phyloP scores from a whole-genome alignment of 176 grass and related monocot species.

The Oryza coarctata region DNA sequence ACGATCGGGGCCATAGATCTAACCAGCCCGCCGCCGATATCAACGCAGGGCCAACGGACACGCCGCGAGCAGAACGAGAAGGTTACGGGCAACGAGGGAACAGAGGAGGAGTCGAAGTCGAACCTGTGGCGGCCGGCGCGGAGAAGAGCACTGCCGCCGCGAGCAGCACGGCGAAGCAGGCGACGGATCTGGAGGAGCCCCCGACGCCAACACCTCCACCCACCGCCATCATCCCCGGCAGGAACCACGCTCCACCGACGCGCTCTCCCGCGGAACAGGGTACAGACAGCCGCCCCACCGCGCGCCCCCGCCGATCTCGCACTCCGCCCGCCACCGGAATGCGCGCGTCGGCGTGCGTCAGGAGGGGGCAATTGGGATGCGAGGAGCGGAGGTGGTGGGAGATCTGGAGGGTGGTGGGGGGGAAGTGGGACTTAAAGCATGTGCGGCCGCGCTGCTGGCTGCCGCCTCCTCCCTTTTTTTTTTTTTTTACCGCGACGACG shows the following conservation, averaged over 20 bases:
- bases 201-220: conserved; percentile 6
- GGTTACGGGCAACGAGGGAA: neutral
- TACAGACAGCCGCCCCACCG: neutral
- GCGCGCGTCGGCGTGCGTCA: conserved; percentile 2
- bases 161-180: conserved; percentile 44
- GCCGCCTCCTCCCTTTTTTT: conserved; percentile 27
- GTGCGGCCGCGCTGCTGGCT: conserved; percentile 31
- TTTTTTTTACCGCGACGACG: conserved; percentile 48
- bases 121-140: conserved; percentile 56
- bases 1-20: conserved; percentile 37
- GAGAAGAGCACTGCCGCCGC: conserved; percentile 47
- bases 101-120: neutral
- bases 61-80: neutral
- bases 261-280: neutral
- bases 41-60: neutral
- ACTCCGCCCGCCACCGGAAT: neutral
- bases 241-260: conserved; percentile 15
- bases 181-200: conserved; percentile 36
- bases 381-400: neutral
- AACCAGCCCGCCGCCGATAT: neutral
- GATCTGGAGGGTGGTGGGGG: conserved; percentile 24
- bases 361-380: conserved; percentile 13
- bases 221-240: conserved; percentile 32
- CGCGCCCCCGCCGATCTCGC: neutral
- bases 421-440: conserved; percentile 47